Evolutionary conservation across 2,329 filamentous ascomycete species (phyloP).

Genomic region (Aspergillus clavatus): DNA sequence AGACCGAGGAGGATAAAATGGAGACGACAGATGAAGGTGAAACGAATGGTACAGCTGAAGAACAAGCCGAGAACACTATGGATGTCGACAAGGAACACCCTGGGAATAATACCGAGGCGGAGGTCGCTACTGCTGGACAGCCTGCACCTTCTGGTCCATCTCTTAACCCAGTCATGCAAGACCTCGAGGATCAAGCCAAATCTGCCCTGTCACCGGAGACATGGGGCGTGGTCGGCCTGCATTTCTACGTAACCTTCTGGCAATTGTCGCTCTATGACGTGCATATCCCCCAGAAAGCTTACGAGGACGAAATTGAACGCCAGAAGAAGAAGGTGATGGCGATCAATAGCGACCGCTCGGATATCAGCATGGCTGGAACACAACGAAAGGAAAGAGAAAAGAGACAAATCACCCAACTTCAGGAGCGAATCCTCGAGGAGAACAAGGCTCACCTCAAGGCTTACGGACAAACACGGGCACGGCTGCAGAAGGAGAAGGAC

Average conservation of each 20-base stretch:
- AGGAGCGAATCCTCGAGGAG: slow-evolving; percentile 67
- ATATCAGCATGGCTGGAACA: slow-evolving; percentile 63
- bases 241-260: slow-evolving; percentile 92
- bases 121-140: slow-evolving; percentile 10
- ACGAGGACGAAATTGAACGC: slow-evolving; percentile 68
- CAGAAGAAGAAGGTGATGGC: slow-evolving; percentile 63
- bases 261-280: slow-evolving; percentile 79
- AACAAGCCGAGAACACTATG: slow-evolving; percentile 25
- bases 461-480: slow-evolving; percentile 62
- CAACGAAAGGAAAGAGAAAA: slow-evolving; percentile 66
- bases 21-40: slow-evolving; percentile 31
- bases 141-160: slow-evolving; percentile 36
- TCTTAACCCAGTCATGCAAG: slow-evolving; percentile 67
- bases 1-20: slow-evolving; percentile 31
- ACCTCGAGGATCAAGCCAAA: slow-evolving; percentile 66
- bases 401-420: slow-evolving; percentile 63
- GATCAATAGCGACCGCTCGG: slow-evolving; percentile 65
- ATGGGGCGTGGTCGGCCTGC: slow-evolving; percentile 67
- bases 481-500: slow-evolving; percentile 70
- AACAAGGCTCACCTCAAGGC: slow-evolving; percentile 64
- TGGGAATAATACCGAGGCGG: slow-evolving; percentile 8
- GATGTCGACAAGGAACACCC: slow-evolving; percentile 32
- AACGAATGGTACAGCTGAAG: slow-evolving; percentile 14
- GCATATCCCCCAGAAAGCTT: slow-evolving; percentile 68
- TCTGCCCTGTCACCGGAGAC: slow-evolving; percentile 57